Evolutionary conservation across 164 flowering plant genomes (phyloP).

Genomic region (Nymphaea thermarum): DNA sequence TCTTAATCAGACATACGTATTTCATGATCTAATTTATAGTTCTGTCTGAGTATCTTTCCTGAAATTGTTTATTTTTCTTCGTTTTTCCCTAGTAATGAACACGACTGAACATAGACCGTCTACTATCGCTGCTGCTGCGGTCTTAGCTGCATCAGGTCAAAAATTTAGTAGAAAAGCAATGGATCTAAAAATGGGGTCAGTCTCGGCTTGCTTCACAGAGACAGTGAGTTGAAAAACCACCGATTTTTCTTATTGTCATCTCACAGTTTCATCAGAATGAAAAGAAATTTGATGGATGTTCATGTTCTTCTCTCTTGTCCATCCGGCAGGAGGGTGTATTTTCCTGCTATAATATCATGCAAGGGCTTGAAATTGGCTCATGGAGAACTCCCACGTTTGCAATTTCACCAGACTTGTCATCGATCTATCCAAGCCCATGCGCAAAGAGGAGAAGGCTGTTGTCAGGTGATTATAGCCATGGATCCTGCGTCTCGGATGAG

Average conservation of each 20-base stretch:
- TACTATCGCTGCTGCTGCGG: conserved; percentile 55
- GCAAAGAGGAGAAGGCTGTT: neutral
- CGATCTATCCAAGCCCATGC: conserved; percentile 9
- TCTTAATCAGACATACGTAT: neutral
- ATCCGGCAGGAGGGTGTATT: conserved; percentile 36
- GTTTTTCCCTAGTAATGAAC: conserved; percentile 29
- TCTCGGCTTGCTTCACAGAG: conserved; percentile 17
- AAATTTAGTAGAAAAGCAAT: conserved; percentile 28
- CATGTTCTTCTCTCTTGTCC: neutral
- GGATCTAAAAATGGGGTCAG: conserved; percentile 27
- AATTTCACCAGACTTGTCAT: conserved; percentile 20
- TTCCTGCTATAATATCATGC: conserved; percentile 32
- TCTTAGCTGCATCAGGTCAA: conserved; percentile 29
- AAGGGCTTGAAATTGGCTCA: conserved; percentile 19
- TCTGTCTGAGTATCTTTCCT: neutral
- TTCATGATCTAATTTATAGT: neutral
- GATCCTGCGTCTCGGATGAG: neutral
- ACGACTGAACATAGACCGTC: conserved; percentile 43
- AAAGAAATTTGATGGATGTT: conserved; percentile 8
- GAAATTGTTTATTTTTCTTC: neutral
- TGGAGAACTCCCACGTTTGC: conserved; percentile 9
- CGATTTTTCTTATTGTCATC: too few species aligned
- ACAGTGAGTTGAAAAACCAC: conserved; percentile 23
- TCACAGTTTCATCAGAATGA: neutral
- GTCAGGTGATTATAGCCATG: neutral